Evolutionary conservation across 2,329 filamentous ascomycete species (phyloP).

Genomic region (Sporothrix variecibatus): DNA sequence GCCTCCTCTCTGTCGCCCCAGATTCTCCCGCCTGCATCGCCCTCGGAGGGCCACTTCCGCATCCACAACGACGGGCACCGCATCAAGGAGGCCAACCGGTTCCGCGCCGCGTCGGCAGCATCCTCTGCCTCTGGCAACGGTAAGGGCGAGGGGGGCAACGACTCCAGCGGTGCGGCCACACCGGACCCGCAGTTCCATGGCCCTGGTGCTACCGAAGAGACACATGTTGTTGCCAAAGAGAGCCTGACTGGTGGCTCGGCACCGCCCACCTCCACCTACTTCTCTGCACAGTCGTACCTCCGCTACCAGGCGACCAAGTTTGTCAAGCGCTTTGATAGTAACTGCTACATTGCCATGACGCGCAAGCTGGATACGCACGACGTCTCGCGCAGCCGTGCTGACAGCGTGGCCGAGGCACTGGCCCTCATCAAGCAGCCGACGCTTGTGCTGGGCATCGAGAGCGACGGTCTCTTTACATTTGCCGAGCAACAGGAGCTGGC

Average conservation of each 20-base stretch:
- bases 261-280: slow-evolving; percentile 75
- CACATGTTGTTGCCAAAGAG: slow-evolving; percentile 39
- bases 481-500: slow-evolving; percentile 94
- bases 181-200: slow-evolving; percentile 34
- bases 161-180: slow-evolving; percentile 28
- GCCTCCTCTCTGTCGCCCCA: background rate
- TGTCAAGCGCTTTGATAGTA: slow-evolving; percentile 94
- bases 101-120: slow-evolving; percentile 38
- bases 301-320: slow-evolving; percentile 97
- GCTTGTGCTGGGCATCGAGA: slow-evolving; percentile 90
- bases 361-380: slow-evolving; percentile 98
- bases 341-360: slow-evolving; percentile 98
- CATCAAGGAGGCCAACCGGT: slow-evolving; percentile 55
- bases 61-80: slow-evolving; percentile 83
- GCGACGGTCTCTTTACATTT: slow-evolving; percentile 94
- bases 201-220: background rate
- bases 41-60: slow-evolving; percentile 72
- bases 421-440: slow-evolving; percentile 83
- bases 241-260: slow-evolving; percentile 57
- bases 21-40: slow-evolving; percentile 35
- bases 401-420: slow-evolving; percentile 71
- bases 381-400: slow-evolving; percentile 75
- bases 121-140: background rate
- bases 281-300: slow-evolving; percentile 95
- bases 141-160: background rate